A percentile compares a stretch with the other conserved stretches of the same genome.
phyloP scores from a whole-genome alignment of 2,329 filamentous ascomycete genomes.

The Diaporthe vexans region DNA sequence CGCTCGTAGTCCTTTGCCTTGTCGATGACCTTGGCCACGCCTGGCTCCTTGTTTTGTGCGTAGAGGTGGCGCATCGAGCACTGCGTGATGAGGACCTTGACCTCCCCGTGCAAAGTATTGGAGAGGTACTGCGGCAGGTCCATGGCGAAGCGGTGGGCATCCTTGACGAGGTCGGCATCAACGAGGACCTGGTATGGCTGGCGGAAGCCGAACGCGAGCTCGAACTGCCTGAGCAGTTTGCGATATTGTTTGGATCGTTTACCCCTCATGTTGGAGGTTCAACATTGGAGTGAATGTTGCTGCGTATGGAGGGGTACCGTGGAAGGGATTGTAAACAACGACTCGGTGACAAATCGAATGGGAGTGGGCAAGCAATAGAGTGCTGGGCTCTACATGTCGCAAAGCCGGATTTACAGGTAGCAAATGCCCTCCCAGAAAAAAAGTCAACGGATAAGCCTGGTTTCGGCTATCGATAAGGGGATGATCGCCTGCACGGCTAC shows the following conservation, averaged over 20 bases:
- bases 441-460: too few species aligned
- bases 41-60: constrained; percentile 68
- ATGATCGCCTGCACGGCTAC: too few species aligned
- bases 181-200: constrained; percentile 95
- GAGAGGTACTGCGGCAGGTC: constrained; percentile 66
- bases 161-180: constrained; percentile 86
- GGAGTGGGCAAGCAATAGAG: too few species aligned
- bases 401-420: background rate
- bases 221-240: constrained; percentile 95
- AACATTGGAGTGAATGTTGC: constrained; percentile 23
- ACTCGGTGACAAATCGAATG: background rate
- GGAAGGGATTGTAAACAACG: background rate
- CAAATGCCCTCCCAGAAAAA: too few species aligned
- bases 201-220: constrained; percentile 88
- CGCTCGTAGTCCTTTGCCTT: constrained; percentile 81
- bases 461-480: too few species aligned
- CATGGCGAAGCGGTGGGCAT: constrained; percentile 89
- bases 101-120: constrained; percentile 73
- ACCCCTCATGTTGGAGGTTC: constrained; percentile 58
- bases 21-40: constrained; percentile 73
- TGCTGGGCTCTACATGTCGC: constrained; percentile 9
- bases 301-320: background rate
- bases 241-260: constrained; percentile 69
- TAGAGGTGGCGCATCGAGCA: constrained; percentile 83
- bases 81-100: constrained; percentile 80